Evolutionary conservation across 768 basidiomycete species (phyloP), one percentile per base, ranked within the genome.

Genomic region (Calvatia gigantea): DNA sequence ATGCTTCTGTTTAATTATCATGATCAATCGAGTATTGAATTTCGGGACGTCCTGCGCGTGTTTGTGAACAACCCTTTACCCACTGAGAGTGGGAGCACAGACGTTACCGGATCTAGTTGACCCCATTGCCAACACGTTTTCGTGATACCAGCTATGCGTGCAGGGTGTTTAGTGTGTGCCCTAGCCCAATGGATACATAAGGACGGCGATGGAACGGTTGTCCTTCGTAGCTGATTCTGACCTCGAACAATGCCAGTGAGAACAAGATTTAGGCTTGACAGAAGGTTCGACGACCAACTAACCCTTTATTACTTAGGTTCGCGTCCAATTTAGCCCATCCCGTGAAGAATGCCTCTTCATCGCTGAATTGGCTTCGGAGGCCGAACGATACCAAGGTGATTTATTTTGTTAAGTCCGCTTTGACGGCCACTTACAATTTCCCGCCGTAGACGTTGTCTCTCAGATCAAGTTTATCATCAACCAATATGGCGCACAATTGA

Each of bases 331-430:
- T 38, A 29, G 46, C 15, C 47, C 62, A 11, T 58, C 64, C 41
- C 65, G 71, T 38, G 68, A 73, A 23, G 78, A 83, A 60, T 71
- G 72, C 54, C 67, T 82, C 42, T 74, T 78, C 70, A 77, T 94
- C 62, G 91, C 91, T 58, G 91, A 89, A 73, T 80, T 93, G 56
- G 87, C 89, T 43, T 89, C 89, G 66, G 88, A 93, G 74, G 90
- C 92, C 32, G 91, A 92, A 69, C 87, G 92, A 50, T 92, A 92
- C 68, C 85, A 90, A 75, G 92, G 92, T 92, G 19, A 39, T n/a
- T 6, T n/a, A 11, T 7, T 9, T 2, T 8, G 19, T 14, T 12
- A 4, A 31, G 6, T 6, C n/a, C 39, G 17, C 33, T 37, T 21
- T 8, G 1, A 17, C 45, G 17, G 46, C 14, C 38, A 6, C 35